phyloP scores from a whole-genome alignment of 371 early-diverging fungal genomes.

The Nematocida sp. region DNA sequence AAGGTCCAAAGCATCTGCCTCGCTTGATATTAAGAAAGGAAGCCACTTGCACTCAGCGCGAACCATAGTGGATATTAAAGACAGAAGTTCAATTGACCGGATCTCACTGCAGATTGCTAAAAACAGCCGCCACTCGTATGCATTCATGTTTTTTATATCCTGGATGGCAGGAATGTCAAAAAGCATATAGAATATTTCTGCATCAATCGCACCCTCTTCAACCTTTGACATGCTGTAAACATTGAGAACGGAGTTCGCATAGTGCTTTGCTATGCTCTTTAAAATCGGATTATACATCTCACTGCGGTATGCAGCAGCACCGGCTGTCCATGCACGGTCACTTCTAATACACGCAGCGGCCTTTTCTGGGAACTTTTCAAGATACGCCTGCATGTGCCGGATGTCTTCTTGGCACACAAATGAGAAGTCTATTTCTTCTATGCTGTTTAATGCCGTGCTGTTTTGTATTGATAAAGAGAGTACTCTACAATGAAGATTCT shows the following conservation, averaged over 20 bases:
- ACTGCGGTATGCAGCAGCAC: not conserved
- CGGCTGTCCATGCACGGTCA: constrained; percentile 11
- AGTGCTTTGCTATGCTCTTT: constrained; percentile 42
- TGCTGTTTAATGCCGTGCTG: not conserved
- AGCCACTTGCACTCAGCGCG: constrained; percentile 49
- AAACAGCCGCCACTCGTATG: constrained; percentile 52
- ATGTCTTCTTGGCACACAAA: constrained; percentile 31
- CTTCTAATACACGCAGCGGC: constrained; percentile 46
- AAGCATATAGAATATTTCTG: constrained; percentile 55
- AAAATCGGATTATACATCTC: constrained; percentile 19
- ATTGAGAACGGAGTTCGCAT: constrained; percentile 43
- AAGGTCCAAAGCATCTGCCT: constrained; percentile 24
- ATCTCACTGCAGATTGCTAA: constrained; percentile 51
- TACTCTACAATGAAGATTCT: not conserved
- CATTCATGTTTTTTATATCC: constrained; percentile 30
- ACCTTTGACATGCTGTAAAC: constrained; percentile 45
- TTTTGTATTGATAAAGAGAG: constrained; percentile 4
- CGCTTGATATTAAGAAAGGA: constrained; percentile 23
- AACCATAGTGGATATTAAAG: constrained; percentile 50
- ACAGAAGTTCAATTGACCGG: constrained; percentile 20
- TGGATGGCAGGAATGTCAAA: constrained; percentile 51
- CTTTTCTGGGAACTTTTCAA: constrained; percentile 11
- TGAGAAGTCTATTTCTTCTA: constrained; percentile 19
- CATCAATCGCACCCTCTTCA: constrained; percentile 45
- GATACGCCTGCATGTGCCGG: not conserved